Evolutionary conservation across 306 rosid species (phyloP), one percentile per base, ranked within the genome.

Genomic region (Herpetospermum pedunculosum): DNA sequence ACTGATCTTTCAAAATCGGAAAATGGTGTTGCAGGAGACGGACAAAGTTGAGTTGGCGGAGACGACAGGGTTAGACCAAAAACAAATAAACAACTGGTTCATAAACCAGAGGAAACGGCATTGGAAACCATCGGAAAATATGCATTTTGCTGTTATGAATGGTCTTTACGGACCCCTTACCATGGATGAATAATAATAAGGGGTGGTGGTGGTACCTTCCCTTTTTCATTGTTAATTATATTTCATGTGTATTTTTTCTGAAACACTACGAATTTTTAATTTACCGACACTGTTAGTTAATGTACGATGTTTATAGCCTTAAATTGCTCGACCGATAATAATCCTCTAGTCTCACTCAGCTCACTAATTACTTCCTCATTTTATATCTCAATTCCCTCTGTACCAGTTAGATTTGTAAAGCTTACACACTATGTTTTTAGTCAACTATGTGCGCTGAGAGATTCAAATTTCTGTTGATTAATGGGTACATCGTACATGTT

Each of bases 61-160:
- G 74, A 62, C 81, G 84, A 92, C 87, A 13, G 90, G 96, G 14
- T 68, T 91, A 40, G 91, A 87, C 48, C 92, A 78, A 73, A 92
- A 92, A 72, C 96, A 92, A 70, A 81, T 89, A 43, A 89, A 86
- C 63, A 89, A 86, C 79, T 92, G 97, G 97, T 89, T 92, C 73
- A 89, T 89, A 74, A 92, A 89, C 74, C 96, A 89, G 77, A 89
- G 97, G 82, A 92, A 92, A 79, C 91, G 96, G 48, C 97, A 87
- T 73, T 92, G 97, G 97, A 89, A 86, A 75, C 87, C 90, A 49
- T 70, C 88, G 0, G 89, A 85, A 70, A 83, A 78, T 75, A 86
- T 90, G 84, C 87, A 86, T 40, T 75, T 65, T 69, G 87, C 87
- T 23, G 76, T 85, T 35, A 77, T 87, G 78, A 82, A 83, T 37